Evolutionary conservation across 257 asterid genomes (phyloP).

Genomic region (Solanum appendiculatum): DNA sequence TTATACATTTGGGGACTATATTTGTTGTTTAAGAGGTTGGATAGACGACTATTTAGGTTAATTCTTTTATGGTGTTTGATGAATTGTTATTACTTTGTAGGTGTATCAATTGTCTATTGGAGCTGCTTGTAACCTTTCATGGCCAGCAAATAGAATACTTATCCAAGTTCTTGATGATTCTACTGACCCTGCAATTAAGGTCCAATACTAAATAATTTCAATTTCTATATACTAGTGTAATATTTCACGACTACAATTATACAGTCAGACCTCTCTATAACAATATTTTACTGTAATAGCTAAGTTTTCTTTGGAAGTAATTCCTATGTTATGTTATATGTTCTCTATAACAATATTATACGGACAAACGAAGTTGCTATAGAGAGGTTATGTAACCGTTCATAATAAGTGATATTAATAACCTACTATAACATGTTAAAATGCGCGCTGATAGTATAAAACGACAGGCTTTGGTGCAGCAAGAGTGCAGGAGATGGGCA

Average conservation of each 20-base stretch:
- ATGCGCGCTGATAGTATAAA: not conserved
- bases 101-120: constrained; percentile 29
- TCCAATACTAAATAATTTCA: not conserved
- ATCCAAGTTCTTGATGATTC: constrained; percentile 35
- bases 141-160: constrained; percentile 28
- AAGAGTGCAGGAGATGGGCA: constrained; percentile 7
- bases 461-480: not conserved
- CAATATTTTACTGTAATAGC: not conserved
- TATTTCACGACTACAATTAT: not conserved
- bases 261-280: not conserved
- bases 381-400: not conserved
- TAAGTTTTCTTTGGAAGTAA: not conserved
- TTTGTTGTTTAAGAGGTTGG: not conserved
- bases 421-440: not conserved
- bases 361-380: not conserved
- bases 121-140: constrained; percentile 28
- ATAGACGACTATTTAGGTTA: not conserved
- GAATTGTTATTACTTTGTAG: not conserved
- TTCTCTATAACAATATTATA: not conserved
- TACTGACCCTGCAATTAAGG: constrained; percentile 22
- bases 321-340: not conserved
- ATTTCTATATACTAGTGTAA: not conserved
- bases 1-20: not conserved
- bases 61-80: not conserved
- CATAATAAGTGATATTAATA: not conserved